Evolutionary conservation across 805 yeast species (phyloP).

Genomic region (Saccharomyces jurei): DNA sequence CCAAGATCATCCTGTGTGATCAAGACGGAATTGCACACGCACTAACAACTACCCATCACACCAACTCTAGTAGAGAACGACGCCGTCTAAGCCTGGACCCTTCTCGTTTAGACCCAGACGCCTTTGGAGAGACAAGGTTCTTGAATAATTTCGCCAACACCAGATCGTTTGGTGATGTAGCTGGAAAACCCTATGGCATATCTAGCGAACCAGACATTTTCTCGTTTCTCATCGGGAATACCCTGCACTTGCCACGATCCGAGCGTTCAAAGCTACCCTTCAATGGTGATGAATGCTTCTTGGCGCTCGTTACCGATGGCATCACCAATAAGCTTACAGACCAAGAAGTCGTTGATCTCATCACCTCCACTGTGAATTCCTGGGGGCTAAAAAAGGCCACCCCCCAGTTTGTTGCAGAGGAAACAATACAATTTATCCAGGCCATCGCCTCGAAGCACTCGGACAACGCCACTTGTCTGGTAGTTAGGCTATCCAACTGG

Average conservation of each 20-base stretch:
- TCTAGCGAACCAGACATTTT: constrained; percentile 87
- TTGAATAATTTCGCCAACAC: constrained; percentile 78
- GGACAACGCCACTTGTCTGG: constrained; percentile 91
- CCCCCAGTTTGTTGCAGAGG: constrained; percentile 80
- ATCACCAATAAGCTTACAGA: constrained; percentile 72
- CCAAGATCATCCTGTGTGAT: constrained; percentile 81
- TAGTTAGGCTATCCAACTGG: constrained; percentile 81
- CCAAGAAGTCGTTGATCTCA: constrained; percentile 85
- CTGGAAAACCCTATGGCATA: constrained; percentile 75
- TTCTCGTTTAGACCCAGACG: constrained; percentile 64
- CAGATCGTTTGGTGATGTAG: constrained; percentile 83
- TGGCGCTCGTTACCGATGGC: constrained; percentile 83
- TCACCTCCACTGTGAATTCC: constrained; percentile 54
- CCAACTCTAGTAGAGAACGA: constrained; percentile 72
- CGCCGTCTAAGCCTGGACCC: constrained; percentile 43
- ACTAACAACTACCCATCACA: constrained; percentile 77
- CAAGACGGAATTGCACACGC: constrained; percentile 69
- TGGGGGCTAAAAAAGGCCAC: constrained; percentile 64
- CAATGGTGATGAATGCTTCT: constrained; percentile 83
- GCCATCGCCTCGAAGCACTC: constrained; percentile 69
- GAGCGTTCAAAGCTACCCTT: constrained; percentile 33
- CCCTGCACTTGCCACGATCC: constrained; percentile 33
- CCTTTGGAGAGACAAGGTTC: constrained; percentile 87
- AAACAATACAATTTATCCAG: constrained; percentile 74
- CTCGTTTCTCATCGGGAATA: constrained; percentile 61